Evolutionary conservation across 2,329 filamentous ascomycete species (phyloP).

Genomic region (Sclerotinia glacialis): DNA sequence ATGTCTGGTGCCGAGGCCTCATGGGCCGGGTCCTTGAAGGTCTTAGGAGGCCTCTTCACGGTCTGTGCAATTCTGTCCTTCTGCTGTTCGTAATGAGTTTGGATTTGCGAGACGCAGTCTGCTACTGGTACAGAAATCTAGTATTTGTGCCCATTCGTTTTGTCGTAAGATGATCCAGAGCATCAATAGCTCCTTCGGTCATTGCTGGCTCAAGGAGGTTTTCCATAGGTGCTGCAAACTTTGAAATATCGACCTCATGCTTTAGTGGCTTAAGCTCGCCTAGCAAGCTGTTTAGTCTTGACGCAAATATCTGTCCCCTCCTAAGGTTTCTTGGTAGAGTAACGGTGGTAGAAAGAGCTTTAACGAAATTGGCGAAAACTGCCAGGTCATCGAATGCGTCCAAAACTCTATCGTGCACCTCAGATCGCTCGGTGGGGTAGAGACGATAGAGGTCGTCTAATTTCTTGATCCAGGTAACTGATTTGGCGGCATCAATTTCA

Average conservation of each 20-base stretch:
- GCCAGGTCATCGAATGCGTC: constrained; percentile 42
- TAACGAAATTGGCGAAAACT: constrained; percentile 43
- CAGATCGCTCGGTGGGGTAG: constrained; percentile 40
- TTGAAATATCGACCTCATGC: constrained; percentile 42
- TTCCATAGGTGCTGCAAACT: constrained; percentile 44
- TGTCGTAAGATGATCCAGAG: constrained; percentile 42
- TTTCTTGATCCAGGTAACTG: constrained; percentile 45
- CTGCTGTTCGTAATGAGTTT: constrained; percentile 36
- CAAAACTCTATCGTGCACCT: constrained; percentile 39
- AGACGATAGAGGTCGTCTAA: constrained; percentile 42
- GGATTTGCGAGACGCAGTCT: constrained; percentile 41
- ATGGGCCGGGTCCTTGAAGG: constrained; percentile 23
- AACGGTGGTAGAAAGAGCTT: constrained; percentile 41
- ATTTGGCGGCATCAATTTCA: constrained; percentile 40
- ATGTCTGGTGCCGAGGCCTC: constrained; percentile 31
- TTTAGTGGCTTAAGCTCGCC: constrained; percentile 44
- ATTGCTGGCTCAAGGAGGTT: constrained; percentile 45
- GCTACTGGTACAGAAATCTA: constrained; percentile 46
- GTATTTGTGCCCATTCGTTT: constrained; percentile 44
- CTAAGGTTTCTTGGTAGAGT: constrained; percentile 42
- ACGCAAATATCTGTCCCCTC: constrained; percentile 43
- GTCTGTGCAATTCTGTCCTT: constrained; percentile 30
- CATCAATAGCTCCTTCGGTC: constrained; percentile 37
- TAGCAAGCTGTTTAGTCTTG: constrained; percentile 40
- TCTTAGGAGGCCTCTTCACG: neutral